A percentile compares a stretch with the other conserved stretches of the same genome.
Evolutionary conservation across 176 grass and related monocot genomes (phyloP).

Genomic region (Urochloa ruziziensis): DNA sequence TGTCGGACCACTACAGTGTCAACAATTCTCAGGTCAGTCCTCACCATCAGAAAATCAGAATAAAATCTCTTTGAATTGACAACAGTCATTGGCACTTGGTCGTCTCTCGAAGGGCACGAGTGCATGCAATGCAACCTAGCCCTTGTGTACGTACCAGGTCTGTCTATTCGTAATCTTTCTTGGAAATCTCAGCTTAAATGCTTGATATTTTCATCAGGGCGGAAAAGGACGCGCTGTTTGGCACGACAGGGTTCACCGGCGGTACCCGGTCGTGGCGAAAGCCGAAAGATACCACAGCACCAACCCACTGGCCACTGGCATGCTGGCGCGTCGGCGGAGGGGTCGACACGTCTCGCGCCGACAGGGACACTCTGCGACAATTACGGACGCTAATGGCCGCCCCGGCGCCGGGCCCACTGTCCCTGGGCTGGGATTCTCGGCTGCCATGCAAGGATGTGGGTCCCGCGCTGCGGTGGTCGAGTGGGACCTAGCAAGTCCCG

Average conservation of each 20-base stretch:
- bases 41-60: neutral
- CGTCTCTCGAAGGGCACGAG: too few species aligned
- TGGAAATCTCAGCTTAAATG: neutral
- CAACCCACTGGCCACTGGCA: neutral
- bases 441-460: neutral
- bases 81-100: neutral
- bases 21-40: neutral
- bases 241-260: constrained; percentile 1
- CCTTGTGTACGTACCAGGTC: neutral
- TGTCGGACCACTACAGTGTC: neutral
- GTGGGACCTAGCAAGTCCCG: neutral
- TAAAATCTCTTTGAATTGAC: neutral
- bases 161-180: neutral
- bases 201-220: neutral
- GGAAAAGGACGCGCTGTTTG: neutral
- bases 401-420: neutral
- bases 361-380: constrained; percentile 35
- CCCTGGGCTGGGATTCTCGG: neutral
- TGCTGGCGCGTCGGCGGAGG: neutral
- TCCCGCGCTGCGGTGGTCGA: too few species aligned
- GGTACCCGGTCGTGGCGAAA: neutral
- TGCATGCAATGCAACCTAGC: too few species aligned
- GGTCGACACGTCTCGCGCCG: constrained; percentile 29
- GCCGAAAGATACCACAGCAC: neutral
- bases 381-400: constrained; percentile 37